These are phyloP conservation scores for Claviceps pusilla DNA, from an alignment of 2,329 filamentous ascomycete genomes.

Conservation along the genomic window DNA sequence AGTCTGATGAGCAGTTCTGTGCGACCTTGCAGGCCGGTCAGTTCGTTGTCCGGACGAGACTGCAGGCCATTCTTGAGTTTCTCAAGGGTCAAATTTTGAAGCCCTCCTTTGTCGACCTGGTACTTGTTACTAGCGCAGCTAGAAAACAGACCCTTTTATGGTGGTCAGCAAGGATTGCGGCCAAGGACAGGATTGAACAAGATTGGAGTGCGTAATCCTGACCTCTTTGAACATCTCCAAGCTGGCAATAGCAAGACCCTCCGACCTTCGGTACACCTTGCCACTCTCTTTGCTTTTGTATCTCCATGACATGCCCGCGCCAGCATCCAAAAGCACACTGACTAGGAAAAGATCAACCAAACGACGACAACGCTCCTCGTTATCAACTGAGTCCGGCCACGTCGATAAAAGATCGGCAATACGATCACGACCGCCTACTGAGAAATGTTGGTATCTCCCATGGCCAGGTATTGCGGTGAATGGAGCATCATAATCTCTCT, in stretches of 20 bases:
- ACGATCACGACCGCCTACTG: constrained; percentile 61
- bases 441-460: constrained; percentile 71
- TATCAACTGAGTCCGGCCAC: constrained; percentile 55
- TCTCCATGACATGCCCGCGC: constrained; percentile 78
- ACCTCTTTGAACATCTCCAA: constrained; percentile 83
- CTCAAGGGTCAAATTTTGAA: constrained; percentile 59
- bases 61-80: constrained; percentile 71
- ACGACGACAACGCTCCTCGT: constrained; percentile 57
- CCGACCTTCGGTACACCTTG: constrained; percentile 66
- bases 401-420: constrained; percentile 55
- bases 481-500: constrained; percentile 42
- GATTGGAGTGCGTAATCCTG: not conserved
- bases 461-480: constrained; percentile 64
- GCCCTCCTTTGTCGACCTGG: constrained; percentile 74
- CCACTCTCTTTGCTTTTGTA: constrained; percentile 88
- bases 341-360: constrained; percentile 65
- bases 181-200: too few relatives aligned
- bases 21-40: constrained; percentile 75
- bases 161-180: not conserved
- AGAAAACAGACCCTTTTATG: constrained; percentile 59
- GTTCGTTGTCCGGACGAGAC: constrained; percentile 62
- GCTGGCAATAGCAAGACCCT: constrained; percentile 65
- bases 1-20: constrained; percentile 65
- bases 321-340: constrained; percentile 72
- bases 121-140: constrained; percentile 66